Evolutionary conservation across 2,329 filamentous ascomycete genomes (phyloP).

Genomic region (Fusarium aywerte): DNA sequence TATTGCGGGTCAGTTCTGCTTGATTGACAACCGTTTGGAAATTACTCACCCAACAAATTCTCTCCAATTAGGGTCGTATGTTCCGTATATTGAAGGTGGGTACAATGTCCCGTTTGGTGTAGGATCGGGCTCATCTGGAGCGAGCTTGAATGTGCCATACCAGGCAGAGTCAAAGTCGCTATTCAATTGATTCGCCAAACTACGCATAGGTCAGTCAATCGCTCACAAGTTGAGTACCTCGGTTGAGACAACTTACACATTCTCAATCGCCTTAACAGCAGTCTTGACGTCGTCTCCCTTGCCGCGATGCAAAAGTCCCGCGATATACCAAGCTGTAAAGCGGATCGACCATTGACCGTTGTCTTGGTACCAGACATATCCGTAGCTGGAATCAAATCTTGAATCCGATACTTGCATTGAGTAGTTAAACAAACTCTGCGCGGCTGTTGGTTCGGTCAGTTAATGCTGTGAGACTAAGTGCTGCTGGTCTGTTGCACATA

Average conservation of each 20-base stretch:
- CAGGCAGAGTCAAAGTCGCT: slow-evolving; percentile 9
- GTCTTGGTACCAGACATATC: slow-evolving; percentile 55
- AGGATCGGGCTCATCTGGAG: slow-evolving; percentile 18
- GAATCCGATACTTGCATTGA: slow-evolving; percentile 54
- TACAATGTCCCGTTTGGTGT: slow-evolving; percentile 8
- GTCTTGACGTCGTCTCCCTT: slow-evolving; percentile 7
- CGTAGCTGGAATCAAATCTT: slow-evolving; percentile 56
- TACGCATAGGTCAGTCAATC: background rate
- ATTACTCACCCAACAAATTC: slow-evolving; percentile 10
- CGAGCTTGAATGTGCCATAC: slow-evolving; percentile 21
- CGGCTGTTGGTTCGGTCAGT: background rate
- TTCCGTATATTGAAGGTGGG: slow-evolving; percentile 13
- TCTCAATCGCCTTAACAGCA: slow-evolving; percentile 17
- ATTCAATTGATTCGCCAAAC: slow-evolving; percentile 14
- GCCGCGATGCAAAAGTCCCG: slow-evolving; percentile 47
- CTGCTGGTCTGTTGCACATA: fast-evolving
- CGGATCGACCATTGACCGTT: slow-evolving; percentile 56
- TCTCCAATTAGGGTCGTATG: slow-evolving; percentile 20
- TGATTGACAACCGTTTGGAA: fast-evolving
- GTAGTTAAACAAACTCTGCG: slow-evolving; percentile 37
- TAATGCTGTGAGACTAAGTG: fast-evolving
- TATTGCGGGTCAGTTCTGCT: fast-evolving
- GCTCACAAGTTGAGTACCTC: fast-evolving
- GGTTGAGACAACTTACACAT: background rate
- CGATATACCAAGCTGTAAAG: slow-evolving; percentile 57